phyloP scores from a whole-genome alignment of 1,284 basidiomycete species.

The Boletus smithii region DNA sequence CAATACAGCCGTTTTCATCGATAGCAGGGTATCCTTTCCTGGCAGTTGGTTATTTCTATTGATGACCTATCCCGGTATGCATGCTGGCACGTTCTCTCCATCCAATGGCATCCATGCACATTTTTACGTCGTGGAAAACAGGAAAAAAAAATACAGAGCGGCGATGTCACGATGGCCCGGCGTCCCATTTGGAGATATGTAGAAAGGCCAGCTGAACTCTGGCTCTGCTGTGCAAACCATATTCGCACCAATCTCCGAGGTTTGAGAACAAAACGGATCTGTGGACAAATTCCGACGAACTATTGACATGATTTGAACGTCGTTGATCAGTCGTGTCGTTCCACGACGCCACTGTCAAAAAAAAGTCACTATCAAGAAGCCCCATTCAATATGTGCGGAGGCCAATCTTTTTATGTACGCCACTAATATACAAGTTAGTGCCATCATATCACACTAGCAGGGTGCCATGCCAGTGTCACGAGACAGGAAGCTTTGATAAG shows the following conservation, averaged over 20 bases:
- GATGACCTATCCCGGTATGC: not conserved
- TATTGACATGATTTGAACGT: conserved; percentile 10
- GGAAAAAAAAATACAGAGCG: not conserved
- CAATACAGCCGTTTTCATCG: conserved; percentile 5
- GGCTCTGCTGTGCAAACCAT: conserved; percentile 22
- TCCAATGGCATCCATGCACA: conserved; percentile 4
- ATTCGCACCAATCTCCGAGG: conserved; percentile 26
- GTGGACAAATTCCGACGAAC: conserved; percentile 21
- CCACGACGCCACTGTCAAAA: conserved; percentile 27
- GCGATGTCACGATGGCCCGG: conserved; percentile 16
- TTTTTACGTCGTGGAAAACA: conserved; percentile 26
- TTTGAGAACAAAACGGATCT: conserved; percentile 18
- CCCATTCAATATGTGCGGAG: conserved; percentile 13
- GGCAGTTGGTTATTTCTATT: conserved; percentile 4
- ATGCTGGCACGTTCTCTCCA: not conserved
- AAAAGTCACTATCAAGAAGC: conserved; percentile 10
- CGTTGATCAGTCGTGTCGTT: conserved; percentile 18
- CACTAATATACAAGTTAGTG: conserved; percentile 11
- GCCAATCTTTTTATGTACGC: conserved; percentile 23
- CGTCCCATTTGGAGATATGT: conserved; percentile 24
- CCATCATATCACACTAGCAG: conserved; percentile 17
- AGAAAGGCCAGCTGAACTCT: conserved; percentile 16
- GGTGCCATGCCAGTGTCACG: conserved; percentile 15
- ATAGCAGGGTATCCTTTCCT: conserved; percentile 5
- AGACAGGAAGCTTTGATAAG: conserved; percentile 12